Evolutionary conservation across 306 rosid genomes (phyloP).

Genomic region (Delonix regia): DNA sequence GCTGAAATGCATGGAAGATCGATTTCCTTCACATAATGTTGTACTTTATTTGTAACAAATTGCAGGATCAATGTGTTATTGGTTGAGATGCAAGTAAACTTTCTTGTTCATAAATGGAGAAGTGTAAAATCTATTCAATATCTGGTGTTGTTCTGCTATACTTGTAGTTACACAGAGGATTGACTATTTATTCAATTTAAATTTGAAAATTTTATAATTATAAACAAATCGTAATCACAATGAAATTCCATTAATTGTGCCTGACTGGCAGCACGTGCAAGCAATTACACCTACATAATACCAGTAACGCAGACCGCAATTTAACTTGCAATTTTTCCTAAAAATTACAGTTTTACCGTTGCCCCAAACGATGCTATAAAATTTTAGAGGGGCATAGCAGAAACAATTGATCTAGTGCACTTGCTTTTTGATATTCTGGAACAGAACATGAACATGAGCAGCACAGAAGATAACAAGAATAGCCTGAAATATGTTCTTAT

Average conservation of each 20-base stretch:
- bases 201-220: too few relatives aligned
- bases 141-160: neutral
- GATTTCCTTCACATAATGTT: conserved; percentile 21
- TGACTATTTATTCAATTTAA: too few relatives aligned
- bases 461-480: conserved; percentile 82
- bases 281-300: neutral
- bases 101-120: conserved; percentile 14
- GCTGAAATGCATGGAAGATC: conserved; percentile 6
- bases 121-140: neutral
- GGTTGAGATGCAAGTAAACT: conserved; percentile 29
- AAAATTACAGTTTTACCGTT: conserved; percentile 42
- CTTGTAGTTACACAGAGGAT: neutral
- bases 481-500: conserved; percentile 95
- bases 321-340: conserved; percentile 35
- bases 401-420: conserved; percentile 71
- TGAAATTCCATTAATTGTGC: neutral
- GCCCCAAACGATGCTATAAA: conserved; percentile 7
- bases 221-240: too few relatives aligned
- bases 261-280: neutral
- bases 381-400: conserved; percentile 70
- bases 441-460: conserved; percentile 93
- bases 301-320: conserved; percentile 34
- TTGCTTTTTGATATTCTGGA: conserved; percentile 91
- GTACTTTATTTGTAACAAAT: conserved; percentile 3
- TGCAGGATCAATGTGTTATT: conserved; percentile 12